phyloP scores from a whole-genome alignment of 306 rosid species.

The Aeschynomene evenia region DNA sequence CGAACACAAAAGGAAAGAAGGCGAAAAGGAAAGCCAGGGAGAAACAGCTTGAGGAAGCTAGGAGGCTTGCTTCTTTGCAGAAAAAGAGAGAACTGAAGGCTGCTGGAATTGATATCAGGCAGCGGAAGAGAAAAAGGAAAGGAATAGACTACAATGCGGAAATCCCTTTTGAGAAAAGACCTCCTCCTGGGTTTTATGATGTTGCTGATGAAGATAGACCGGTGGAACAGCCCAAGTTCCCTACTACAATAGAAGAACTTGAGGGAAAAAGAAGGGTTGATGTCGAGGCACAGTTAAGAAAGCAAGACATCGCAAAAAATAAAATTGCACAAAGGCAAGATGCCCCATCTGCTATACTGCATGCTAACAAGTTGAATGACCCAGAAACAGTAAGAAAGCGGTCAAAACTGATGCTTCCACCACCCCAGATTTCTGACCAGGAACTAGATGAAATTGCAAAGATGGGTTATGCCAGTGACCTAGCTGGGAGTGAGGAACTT shows the following conservation, averaged over 20 bases:
- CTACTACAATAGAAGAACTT: slow-evolving; percentile 87
- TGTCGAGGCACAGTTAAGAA: slow-evolving; percentile 72
- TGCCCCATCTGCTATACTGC: slow-evolving; percentile 81
- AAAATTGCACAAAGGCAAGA: slow-evolving; percentile 85
- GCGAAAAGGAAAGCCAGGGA: slow-evolving; percentile 93
- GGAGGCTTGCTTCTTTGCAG: slow-evolving; percentile 89
- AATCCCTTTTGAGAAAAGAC: slow-evolving; percentile 88
- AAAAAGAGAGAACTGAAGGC: slow-evolving; percentile 90
- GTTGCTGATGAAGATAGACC: slow-evolving; percentile 68
- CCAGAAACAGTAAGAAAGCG: slow-evolving; percentile 90
- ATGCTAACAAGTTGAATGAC: slow-evolving; percentile 86
- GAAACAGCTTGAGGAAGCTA: slow-evolving; percentile 94
- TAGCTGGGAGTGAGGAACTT: slow-evolving; percentile 70
- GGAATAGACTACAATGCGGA: slow-evolving; percentile 91
- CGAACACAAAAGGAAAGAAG: slow-evolving; percentile 90
- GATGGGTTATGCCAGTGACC: slow-evolving; percentile 90
- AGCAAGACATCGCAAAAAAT: slow-evolving; percentile 83
- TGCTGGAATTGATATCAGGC: slow-evolving; percentile 84
- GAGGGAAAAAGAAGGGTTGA: slow-evolving; percentile 88
- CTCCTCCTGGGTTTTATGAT: slow-evolving; percentile 89
- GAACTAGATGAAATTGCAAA: slow-evolving; percentile 92
- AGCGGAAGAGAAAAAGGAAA: slow-evolving; percentile 79
- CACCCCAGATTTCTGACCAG: slow-evolving; percentile 88
- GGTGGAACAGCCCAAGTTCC: slow-evolving; percentile 71
- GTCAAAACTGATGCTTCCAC: slow-evolving; percentile 88